These are phyloP conservation scores for Pogostemon cablin DNA, from an alignment of 257 asterid species.

Conservation along the genomic window DNA sequence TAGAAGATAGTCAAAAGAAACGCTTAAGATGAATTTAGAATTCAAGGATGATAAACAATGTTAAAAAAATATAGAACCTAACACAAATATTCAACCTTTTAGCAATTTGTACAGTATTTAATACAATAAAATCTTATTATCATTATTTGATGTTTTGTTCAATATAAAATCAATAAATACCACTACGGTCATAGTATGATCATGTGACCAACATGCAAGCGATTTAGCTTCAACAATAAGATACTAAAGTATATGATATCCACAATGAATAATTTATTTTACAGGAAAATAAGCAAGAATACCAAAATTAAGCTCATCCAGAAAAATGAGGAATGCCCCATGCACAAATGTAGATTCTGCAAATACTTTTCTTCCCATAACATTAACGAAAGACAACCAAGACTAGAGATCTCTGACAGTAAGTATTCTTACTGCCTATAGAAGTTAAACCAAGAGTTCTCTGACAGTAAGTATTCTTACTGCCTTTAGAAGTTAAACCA, in stretches of 20 bases:
- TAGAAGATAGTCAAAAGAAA: too few species aligned
- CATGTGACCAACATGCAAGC: not conserved
- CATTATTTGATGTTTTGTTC: not conserved
- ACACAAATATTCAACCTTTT: too few species aligned
- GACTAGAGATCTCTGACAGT: constrained; percentile 93
- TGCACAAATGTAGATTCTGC: constrained; percentile 76
- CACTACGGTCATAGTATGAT: not conserved
- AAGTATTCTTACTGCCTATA: constrained; percentile 76
- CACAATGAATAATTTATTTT: not conserved
- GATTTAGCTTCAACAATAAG: not conserved
- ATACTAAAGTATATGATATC: not conserved
- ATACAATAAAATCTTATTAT: too few species aligned
- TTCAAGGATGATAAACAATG: not conserved
- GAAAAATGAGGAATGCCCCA: constrained; percentile 80
- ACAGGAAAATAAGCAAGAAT: constrained; percentile 22
- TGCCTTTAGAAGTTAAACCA: constrained; percentile 83
- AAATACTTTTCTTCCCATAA: constrained; percentile 52
- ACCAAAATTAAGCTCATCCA: constrained; percentile 90
- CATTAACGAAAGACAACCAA: constrained; percentile 82
- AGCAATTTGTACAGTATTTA: too few species aligned
- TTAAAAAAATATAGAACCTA: too few species aligned
- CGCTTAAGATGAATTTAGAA: too few species aligned
- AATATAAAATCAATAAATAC: not conserved
- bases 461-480: constrained; percentile 88
- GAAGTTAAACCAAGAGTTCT: constrained; percentile 53